Evolutionary conservation across 139 green algal species (phyloP).

Genomic region (Tetradesmus obliquus): DNA sequence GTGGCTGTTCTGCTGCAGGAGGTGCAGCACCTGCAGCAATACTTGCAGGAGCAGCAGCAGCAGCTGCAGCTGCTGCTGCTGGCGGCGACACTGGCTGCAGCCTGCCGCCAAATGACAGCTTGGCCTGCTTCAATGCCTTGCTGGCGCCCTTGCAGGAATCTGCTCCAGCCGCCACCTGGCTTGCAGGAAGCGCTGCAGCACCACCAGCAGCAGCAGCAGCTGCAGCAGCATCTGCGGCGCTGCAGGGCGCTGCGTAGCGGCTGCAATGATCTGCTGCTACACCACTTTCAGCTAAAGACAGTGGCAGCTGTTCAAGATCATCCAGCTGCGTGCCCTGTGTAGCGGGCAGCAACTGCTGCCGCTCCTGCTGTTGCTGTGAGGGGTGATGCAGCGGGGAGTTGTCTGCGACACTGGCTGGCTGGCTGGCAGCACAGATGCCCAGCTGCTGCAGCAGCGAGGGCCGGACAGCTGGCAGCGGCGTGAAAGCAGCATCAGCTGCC

Average conservation of each 20-base stretch:
- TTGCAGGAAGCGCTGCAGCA: background rate
- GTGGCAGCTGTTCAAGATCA: background rate
- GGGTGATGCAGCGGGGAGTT: constrained; percentile 4
- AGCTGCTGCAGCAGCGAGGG: background rate
- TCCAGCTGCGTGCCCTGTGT: background rate
- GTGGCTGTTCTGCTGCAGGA: background rate
- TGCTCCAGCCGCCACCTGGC: background rate
- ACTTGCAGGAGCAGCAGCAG: background rate
- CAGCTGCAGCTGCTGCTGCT: background rate
- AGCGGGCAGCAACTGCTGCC: background rate
- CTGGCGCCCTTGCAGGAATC: background rate
- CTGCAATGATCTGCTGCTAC: constrained; percentile 29
- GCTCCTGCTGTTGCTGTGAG: constrained; percentile 7
- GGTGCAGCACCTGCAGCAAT: background rate
- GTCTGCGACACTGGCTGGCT: constrained; percentile 34
- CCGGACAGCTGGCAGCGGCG: background rate
- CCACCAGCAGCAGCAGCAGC: background rate
- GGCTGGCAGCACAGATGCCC: constrained; percentile 10
- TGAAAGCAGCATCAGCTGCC: background rate
- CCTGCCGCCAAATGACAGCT: constrained; percentile 33
- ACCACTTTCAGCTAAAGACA: background rate
- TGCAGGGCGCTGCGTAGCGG: constrained; percentile 17
- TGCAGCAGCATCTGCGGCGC: background rate
- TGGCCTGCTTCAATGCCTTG: constrained; percentile 33
- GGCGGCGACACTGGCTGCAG: background rate